A percentile compares a stretch with the other conserved stretches of the same genome.
Evolutionary conservation across 2,329 filamentous ascomycete genomes (phyloP).

Genomic region (Whalleya microplaca): DNA sequence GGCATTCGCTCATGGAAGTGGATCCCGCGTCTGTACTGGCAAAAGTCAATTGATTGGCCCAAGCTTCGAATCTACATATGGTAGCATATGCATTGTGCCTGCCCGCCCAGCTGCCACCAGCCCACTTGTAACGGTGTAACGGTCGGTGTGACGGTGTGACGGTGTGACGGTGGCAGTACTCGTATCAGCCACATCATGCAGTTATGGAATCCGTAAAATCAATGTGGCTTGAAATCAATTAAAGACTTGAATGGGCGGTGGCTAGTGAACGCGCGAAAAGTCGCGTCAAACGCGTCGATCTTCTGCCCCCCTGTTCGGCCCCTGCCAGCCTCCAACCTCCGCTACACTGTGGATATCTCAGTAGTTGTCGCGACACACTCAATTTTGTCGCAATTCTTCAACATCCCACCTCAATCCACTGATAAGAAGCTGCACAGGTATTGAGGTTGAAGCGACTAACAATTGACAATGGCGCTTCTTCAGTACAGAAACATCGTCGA

Average conservation of each 20-base stretch:
- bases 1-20: conserved; percentile 15
- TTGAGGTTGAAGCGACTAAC: conserved; percentile 13
- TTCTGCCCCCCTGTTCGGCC: conserved; percentile 7
- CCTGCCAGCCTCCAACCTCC: conserved; percentile 25
- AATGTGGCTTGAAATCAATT: neutral
- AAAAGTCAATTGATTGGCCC: neutral
- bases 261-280: conserved; percentile 35
- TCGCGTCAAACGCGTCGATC: conserved; percentile 29
- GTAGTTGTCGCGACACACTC: conserved; percentile 30
- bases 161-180: no score
- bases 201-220: neutral
- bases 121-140: no score
- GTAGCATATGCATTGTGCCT: no score
- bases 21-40: no score
- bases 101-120: neutral
- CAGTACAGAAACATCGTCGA: conserved; percentile 79
- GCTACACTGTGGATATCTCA: neutral
- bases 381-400: conserved; percentile 30
- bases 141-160: no score
- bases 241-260: conserved; percentile 29
- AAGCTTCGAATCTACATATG: neutral
- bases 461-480: conserved; percentile 76
- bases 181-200: neutral
- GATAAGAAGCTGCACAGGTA: conserved; percentile 14
- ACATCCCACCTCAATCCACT: conserved; percentile 16